Conservation (phyloP, 2,329 filamentous ascomycete genomes). For the Claviceps sorghi region DNA sequence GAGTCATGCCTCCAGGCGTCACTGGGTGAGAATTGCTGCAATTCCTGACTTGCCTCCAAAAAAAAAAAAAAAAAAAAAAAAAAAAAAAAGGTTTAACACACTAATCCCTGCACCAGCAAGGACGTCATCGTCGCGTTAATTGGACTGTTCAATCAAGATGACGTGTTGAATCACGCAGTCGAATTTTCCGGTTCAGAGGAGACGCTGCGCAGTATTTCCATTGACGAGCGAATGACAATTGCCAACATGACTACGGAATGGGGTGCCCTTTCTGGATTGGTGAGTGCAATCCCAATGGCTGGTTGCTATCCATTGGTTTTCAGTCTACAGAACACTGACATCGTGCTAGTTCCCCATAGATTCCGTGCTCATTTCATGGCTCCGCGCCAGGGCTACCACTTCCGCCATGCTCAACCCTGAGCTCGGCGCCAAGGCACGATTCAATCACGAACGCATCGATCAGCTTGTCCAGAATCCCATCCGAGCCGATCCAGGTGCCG, state of each 20-base stretch:
- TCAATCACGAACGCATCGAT: constrained; percentile 61
- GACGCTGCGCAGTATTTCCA: constrained; percentile 55
- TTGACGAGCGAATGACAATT: constrained; percentile 63
- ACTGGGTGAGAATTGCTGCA: constrained; percentile 17
- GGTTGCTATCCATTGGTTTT: not conserved
- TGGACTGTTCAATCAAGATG: constrained; percentile 72
- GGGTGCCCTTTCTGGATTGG: constrained; percentile 43
- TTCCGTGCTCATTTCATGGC: constrained; percentile 53
- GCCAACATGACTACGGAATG: constrained; percentile 74
- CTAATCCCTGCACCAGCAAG: constrained; percentile 32
- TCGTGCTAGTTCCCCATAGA: constrained; percentile 60
- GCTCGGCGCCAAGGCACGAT: constrained; percentile 36
- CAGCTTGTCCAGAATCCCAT: constrained; percentile 53
- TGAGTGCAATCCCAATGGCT: not conserved
- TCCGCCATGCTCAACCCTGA: constrained; percentile 40
- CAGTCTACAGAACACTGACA: not conserved
- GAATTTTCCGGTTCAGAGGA: constrained; percentile 74
- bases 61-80: too few species aligned
- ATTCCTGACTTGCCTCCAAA: constrained; percentile 16
- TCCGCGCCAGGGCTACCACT: constrained; percentile 60
- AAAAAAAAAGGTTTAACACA: not conserved
- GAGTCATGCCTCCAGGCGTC: constrained; percentile 61
- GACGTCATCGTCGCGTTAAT: constrained; percentile 87
- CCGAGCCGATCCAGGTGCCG: constrained; percentile 58
- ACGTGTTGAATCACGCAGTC: constrained; percentile 81